A percentile compares a stretch with the other conserved stretches of the same genome.
Evolutionary conservation across 2,329 filamentous ascomycete genomes (phyloP).

Genomic region (Monilinia vaccinii-corymbosi): DNA sequence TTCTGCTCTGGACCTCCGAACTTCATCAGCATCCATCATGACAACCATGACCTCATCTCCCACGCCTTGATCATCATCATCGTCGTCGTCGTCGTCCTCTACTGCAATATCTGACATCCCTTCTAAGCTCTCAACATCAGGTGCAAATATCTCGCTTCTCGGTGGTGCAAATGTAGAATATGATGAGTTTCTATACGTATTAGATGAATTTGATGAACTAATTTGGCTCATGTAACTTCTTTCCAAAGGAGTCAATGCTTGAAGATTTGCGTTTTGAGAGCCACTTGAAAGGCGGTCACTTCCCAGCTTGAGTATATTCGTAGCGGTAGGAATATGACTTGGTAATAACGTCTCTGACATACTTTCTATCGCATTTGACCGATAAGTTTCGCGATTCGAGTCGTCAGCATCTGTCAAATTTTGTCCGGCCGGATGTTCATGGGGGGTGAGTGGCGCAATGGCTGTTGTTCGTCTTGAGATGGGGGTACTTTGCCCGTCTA

Average conservation of each 20-base stretch:
- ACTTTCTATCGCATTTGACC: constrained; percentile 22
- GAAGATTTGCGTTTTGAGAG: not conserved
- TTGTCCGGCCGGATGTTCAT: constrained; percentile 7
- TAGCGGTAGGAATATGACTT: not conserved
- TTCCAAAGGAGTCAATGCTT: constrained; percentile 28
- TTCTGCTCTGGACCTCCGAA: constrained; percentile 18
- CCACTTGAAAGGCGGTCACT: constrained; percentile 14
- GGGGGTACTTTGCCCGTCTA: constrained; percentile 21
- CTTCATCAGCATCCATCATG: constrained; percentile 35
- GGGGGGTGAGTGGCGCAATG: constrained; percentile 18
- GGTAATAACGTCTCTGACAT: not conserved
- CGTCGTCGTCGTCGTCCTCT: constrained; percentile 11
- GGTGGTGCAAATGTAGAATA: constrained; percentile 40
- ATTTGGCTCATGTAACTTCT: constrained; percentile 13
- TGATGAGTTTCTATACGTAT: constrained; percentile 41
- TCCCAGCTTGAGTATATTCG: constrained; percentile 24
- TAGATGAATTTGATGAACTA: constrained; percentile 34
- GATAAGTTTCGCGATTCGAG: constrained; percentile 13
- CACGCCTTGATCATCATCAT: constrained; percentile 15
- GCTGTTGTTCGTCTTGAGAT: constrained; percentile 24
- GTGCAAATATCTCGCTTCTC: constrained; percentile 20
- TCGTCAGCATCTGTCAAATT: not conserved
- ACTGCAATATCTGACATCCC: not conserved
- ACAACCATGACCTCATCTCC: constrained; percentile 35
- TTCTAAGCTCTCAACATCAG: not conserved